phyloP scores from a whole-genome alignment of 495 filamentous ascomycete species.

The Penicillium daleae region DNA sequence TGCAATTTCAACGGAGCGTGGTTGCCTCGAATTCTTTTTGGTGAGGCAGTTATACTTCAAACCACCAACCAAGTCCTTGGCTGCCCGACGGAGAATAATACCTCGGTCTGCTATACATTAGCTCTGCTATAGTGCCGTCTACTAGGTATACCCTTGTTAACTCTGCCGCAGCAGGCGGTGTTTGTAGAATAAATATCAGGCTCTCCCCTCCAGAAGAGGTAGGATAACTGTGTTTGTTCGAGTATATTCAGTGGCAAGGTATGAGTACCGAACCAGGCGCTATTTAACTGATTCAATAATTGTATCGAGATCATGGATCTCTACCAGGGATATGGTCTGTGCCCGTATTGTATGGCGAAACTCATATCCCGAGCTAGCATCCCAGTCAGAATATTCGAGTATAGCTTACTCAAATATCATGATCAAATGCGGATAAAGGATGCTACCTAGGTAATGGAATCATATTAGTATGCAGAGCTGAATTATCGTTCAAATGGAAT shows the following conservation, averaged over 20 bases:
- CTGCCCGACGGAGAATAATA: slow-evolving; percentile 20
- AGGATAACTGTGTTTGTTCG: background rate
- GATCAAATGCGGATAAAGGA: background rate
- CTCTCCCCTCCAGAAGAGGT: too few species aligned
- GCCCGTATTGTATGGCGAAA: slow-evolving; percentile 3
- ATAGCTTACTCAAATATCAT: background rate
- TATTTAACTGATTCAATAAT: too few species aligned
- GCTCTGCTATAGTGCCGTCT: background rate
- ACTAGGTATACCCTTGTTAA: slow-evolving; percentile 9
- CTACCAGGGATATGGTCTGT: background rate
- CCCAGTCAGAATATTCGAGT: background rate
- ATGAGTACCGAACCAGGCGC: background rate
- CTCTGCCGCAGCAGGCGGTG: slow-evolving; percentile 5
- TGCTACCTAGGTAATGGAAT: too few species aligned
- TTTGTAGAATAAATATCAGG: slow-evolving; percentile 3
- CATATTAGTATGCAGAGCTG: too few species aligned
- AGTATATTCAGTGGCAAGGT: background rate
- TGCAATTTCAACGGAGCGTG: background rate
- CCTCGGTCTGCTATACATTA: slow-evolving; percentile 13
- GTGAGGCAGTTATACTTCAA: slow-evolving; percentile 9
- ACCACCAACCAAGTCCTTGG: slow-evolving; percentile 1
- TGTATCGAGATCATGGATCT: too few species aligned
- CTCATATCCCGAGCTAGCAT: background rate
- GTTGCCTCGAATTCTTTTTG: background rate
- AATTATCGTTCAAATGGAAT: too few species aligned